Conservation (phyloP, 2,329 filamentous ascomycete genomes). For the Colletotrichum cuscutae region DNA sequence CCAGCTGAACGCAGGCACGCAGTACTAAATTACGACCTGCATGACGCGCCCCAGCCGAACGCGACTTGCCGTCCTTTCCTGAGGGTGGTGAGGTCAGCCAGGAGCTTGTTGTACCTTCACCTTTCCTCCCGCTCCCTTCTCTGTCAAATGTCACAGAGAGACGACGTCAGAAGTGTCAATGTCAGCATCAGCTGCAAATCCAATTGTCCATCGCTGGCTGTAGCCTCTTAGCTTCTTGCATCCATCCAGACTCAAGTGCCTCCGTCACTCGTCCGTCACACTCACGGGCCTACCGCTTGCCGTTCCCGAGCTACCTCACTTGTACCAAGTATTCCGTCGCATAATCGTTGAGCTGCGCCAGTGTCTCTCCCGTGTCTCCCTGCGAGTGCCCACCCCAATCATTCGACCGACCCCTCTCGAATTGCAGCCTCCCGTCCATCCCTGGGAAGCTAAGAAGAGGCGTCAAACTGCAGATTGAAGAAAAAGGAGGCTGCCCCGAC, state of each 20-base stretch:
- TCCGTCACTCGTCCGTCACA: not conserved
- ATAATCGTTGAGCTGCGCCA: not conserved
- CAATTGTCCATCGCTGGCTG: not conserved
- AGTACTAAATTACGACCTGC: conserved; percentile 3
- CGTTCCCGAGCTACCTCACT: not conserved
- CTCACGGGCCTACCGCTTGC: not conserved
- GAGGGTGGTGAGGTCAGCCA: not conserved
- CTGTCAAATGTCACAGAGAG: not conserved
- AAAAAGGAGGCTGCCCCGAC: not conserved
- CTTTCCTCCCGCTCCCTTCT: not conserved
- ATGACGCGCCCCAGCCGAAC: conserved; percentile 3
- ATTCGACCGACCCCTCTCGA: not conserved
- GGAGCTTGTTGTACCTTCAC: not conserved
- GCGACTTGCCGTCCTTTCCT: not conserved
- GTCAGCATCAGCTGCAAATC: not conserved
- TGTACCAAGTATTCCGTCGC: not conserved
- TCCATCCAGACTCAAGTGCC: not conserved
- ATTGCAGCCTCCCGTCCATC: not conserved
- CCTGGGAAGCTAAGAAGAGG: not conserved
- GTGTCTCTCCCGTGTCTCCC: not conserved
- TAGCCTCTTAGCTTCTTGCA: not conserved
- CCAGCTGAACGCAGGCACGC: conserved; percentile 3
- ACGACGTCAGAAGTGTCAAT: not conserved
- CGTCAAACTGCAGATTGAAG: not conserved
- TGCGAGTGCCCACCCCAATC: not conserved